phyloP scores from a whole-genome alignment of 768 basidiomycete genomes.

The Rhizopogon salebrosus region DNA sequence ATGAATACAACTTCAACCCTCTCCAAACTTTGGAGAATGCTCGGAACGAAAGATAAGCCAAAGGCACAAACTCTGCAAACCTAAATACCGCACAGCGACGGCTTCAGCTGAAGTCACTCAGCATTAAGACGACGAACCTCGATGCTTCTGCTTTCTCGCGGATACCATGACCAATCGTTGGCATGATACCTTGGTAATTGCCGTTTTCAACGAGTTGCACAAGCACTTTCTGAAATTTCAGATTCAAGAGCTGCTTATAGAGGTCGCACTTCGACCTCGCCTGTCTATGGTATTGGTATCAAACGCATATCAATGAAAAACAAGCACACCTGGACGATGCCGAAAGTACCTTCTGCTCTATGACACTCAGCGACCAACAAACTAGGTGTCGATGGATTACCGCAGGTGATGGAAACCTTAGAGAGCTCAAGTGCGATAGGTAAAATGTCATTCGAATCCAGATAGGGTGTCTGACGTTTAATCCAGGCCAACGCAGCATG shows the following conservation, averaged over 20 bases:
- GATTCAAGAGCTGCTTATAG: constrained; percentile 73
- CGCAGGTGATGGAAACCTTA: constrained; percentile 78
- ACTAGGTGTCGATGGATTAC: constrained; percentile 81
- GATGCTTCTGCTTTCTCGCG: constrained; percentile 52
- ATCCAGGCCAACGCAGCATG: constrained; percentile 46
- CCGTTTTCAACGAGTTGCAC: constrained; percentile 72
- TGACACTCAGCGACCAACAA: constrained; percentile 80
- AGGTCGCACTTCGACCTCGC: constrained; percentile 77
- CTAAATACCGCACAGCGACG: constrained; percentile 13
- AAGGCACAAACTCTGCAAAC: constrained; percentile 19
- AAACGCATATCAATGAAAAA: neutral
- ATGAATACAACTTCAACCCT: constrained; percentile 39
- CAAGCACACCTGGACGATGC: constrained; percentile 62
- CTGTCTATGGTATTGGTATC: constrained; percentile 32
- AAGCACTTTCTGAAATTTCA: constrained; percentile 63
- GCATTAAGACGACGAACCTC: constrained; percentile 8
- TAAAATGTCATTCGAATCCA: constrained; percentile 80
- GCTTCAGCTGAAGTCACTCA: neutral
- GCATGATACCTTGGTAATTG: constrained; percentile 65
- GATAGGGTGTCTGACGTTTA: constrained; percentile 56
- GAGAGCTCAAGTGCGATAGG: constrained; percentile 77
- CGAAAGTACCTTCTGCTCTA: constrained; percentile 72
- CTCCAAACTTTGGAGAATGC: constrained; percentile 52
- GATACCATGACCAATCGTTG: constrained; percentile 56
- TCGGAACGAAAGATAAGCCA: constrained; percentile 33